A percentile compares a stretch with the other conserved stretches of the same genome.
phyloP scores from a whole-genome alignment of 768 basidiomycete genomes.

The Suillus plorans region DNA sequence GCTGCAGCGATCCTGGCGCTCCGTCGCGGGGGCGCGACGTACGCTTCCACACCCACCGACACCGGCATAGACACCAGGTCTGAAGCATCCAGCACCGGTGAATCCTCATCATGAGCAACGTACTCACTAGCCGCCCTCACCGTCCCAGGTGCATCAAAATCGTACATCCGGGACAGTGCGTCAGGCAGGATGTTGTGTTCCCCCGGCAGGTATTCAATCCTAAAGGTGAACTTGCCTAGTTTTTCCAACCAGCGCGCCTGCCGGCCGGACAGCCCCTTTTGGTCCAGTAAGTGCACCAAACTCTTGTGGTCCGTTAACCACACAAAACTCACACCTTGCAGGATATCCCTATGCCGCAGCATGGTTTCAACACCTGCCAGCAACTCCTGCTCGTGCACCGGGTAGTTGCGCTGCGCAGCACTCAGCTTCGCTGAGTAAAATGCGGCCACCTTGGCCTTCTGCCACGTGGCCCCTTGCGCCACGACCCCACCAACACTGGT shows the following conservation, averaged over 20 bases:
- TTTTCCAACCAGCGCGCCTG: conserved; percentile 42
- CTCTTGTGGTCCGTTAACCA: conserved; percentile 31
- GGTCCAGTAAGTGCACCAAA: conserved; percentile 29
- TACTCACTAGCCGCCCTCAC: too few relatives aligned
- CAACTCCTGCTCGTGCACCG: conserved; percentile 40
- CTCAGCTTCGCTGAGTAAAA: conserved; percentile 25
- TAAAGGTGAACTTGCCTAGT: conserved; percentile 11
- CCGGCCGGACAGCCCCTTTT: conserved; percentile 31
- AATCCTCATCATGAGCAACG: too few relatives aligned
- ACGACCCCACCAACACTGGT: background rate
- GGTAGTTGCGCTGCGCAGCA: conserved; percentile 39
- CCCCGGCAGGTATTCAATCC: conserved; percentile 29
- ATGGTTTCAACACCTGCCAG: conserved; percentile 36
- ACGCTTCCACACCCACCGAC: too few relatives aligned
- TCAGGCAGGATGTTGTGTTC: background rate
- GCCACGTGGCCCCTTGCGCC: background rate
- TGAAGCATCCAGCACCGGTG: too few relatives aligned
- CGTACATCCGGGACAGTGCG: background rate
- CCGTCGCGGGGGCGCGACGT: too few relatives aligned
- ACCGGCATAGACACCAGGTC: too few relatives aligned
- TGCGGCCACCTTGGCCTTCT: too few relatives aligned
- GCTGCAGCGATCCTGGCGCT: too few relatives aligned
- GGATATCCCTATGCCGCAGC: conserved; percentile 26
- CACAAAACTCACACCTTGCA: conserved; percentile 30
- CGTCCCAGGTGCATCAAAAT: too few relatives aligned